Evolutionary conservation across 1,139 yeast species (phyloP).

Genomic region (Lodderomyces oxycetoniae): DNA sequence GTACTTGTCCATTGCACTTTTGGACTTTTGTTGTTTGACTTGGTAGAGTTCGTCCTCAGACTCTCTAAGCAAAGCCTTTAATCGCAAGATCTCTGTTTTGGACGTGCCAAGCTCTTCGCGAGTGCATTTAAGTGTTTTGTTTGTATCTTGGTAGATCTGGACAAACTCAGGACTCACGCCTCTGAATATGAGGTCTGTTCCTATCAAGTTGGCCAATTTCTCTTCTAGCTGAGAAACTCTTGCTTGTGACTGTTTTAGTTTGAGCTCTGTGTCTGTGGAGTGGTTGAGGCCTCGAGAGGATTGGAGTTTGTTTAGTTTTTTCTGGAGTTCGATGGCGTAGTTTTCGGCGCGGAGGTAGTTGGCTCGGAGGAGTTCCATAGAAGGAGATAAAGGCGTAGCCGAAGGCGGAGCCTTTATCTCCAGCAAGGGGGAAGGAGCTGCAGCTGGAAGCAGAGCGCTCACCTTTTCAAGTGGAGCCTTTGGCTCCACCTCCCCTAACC

Average conservation of each 20-base stretch:
- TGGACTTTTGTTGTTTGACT: constrained; percentile 32
- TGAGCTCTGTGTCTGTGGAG: constrained; percentile 34
- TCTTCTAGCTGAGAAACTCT: constrained; percentile 33
- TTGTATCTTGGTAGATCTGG: constrained; percentile 52
- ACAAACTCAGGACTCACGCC: constrained; percentile 42
- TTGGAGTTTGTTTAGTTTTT: constrained; percentile 41
- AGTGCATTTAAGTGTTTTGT: constrained; percentile 45
- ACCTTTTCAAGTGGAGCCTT: too few relatives aligned
- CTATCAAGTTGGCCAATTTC: constrained; percentile 25
- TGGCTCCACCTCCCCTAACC: too few relatives aligned
- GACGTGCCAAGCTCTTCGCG: constrained; percentile 48
- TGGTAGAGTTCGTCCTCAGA: constrained; percentile 46
- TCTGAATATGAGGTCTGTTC: constrained; percentile 15
- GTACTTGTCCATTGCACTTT: constrained; percentile 35
- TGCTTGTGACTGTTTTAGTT: constrained; percentile 34
- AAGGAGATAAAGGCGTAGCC: too few relatives aligned
- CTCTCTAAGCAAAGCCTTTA: constrained; percentile 47
- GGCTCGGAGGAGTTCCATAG: too few relatives aligned
- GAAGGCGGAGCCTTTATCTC: too few relatives aligned
- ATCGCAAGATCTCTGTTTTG: constrained; percentile 47
- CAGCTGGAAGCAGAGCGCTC: too few relatives aligned
- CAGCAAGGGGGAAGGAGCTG: too few relatives aligned
- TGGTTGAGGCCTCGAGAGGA: constrained; percentile 35
- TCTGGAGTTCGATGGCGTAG: constrained; percentile 45
- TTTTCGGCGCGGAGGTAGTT: constrained; percentile 44